phyloP scores from a whole-genome alignment of 345 rosid genomes.

The Eucalyptus pauciflora region DNA sequence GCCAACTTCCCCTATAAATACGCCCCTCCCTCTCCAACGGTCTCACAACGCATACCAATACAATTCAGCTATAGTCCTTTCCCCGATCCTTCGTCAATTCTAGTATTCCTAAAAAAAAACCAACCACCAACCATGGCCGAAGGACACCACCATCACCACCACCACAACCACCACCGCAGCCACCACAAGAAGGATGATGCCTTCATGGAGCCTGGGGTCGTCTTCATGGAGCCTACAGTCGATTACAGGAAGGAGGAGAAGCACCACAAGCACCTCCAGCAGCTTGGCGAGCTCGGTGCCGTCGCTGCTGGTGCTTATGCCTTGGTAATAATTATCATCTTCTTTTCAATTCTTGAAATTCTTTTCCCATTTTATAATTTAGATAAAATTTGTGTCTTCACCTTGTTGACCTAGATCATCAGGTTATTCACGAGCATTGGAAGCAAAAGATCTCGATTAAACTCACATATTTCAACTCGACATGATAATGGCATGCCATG shows the following conservation, averaged over 20 bases:
- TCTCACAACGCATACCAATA: background rate
- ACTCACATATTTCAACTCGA: background rate
- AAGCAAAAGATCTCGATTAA: background rate
- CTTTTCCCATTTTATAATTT: background rate
- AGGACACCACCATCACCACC: constrained; percentile 21
- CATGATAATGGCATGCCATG: background rate
- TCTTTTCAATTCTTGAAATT: background rate
- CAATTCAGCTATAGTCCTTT: background rate
- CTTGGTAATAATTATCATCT: constrained; percentile 11
- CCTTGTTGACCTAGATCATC: background rate
- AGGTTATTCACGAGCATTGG: background rate
- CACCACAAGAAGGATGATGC: constrained; percentile 20
- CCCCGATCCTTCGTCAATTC: background rate
- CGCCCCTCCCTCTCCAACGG: background rate
- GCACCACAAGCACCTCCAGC: constrained; percentile 52
- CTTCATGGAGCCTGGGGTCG: too few relatives aligned
- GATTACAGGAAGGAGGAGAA: constrained; percentile 41
- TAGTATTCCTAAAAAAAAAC: background rate
- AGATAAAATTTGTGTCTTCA: background rate
- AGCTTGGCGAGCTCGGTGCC: constrained; percentile 26
- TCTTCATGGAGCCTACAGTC: background rate
- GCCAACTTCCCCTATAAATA: background rate
- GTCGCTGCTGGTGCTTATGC: constrained; percentile 37
- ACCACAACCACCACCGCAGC: background rate
- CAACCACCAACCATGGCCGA: constrained; percentile 16